Percentiles rank a stretch among this genome's conserved stretches.
Conservation (phyloP, 2,329 filamentous ascomycete genomes). For the Pyrenophora teres region DNA sequence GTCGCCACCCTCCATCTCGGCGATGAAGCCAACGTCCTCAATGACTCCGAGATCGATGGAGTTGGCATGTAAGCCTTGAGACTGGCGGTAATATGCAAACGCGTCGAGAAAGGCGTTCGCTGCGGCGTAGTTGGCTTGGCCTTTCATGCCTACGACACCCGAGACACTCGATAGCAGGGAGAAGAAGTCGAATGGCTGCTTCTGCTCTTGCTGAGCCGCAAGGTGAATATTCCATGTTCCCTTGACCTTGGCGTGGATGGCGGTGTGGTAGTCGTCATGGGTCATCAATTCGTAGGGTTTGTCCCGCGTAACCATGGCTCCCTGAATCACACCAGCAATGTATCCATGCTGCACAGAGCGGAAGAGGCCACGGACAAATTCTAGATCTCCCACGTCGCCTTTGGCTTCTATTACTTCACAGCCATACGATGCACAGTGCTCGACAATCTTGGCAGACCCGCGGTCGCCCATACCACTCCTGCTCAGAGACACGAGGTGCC, state of each 20-base stretch:
- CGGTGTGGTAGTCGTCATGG: slow-evolving; percentile 12
- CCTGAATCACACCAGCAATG: no score
- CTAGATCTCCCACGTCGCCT: no score
- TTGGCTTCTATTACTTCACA: no score
- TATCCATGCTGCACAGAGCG: no score
- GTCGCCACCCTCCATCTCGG: slow-evolving; percentile 1
- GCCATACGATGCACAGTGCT: no score
- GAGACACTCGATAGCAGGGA: slow-evolving; percentile 43
- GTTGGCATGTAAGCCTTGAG: slow-evolving; percentile 26
- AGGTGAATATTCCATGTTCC: slow-evolving; percentile 36
- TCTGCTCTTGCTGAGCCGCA: not conserved
- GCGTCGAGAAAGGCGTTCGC: slow-evolving; percentile 40
- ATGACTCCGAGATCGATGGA: slow-evolving; percentile 36
- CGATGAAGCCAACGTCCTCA: slow-evolving; percentile 32
- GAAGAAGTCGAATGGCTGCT: slow-evolving; percentile 45
- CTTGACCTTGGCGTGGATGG: slow-evolving; percentile 17
- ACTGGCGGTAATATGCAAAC: no score
- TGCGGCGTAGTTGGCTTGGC: slow-evolving; percentile 31
- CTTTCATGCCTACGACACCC: slow-evolving; percentile 23
- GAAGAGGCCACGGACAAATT: no score
- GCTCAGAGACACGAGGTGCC: no score
- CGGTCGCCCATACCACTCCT: no score
- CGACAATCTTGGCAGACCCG: no score
- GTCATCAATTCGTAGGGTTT: slow-evolving; percentile 18
- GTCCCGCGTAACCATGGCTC: not conserved